Evolutionary conservation across 371 early-diverging fungal genomes (phyloP).

Genomic region (Mucor irregularis): DNA sequence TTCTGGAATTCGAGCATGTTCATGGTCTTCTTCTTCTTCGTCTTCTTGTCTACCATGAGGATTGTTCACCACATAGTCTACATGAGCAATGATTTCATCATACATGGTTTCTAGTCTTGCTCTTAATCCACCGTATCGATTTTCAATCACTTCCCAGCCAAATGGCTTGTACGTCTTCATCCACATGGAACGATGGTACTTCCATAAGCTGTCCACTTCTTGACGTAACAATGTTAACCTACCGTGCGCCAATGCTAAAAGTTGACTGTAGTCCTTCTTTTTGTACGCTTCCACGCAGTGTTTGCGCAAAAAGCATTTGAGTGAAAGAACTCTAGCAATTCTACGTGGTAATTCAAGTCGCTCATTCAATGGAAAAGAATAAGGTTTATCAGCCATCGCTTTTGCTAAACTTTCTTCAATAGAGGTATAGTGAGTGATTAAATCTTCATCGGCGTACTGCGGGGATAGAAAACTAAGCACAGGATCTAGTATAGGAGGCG

Average conservation of each 20-base stretch:
- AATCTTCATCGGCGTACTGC: slow-evolving; percentile 67
- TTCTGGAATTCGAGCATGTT: slow-evolving; percentile 59
- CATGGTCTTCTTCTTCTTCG: slow-evolving; percentile 31
- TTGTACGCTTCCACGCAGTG: slow-evolving; percentile 67
- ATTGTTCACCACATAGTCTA: slow-evolving; percentile 34
- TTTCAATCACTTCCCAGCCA: slow-evolving; percentile 84
- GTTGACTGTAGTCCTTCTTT: slow-evolving; percentile 45
- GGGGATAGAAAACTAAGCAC: slow-evolving; percentile 74
- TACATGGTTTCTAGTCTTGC: slow-evolving; percentile 76
- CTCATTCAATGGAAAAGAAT: slow-evolving; percentile 65
- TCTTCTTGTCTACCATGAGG: neutral
- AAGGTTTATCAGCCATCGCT: slow-evolving; percentile 41
- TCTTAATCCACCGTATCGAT: slow-evolving; percentile 79
- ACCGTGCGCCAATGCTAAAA: slow-evolving; percentile 47
- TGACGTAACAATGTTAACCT: slow-evolving; percentile 58
- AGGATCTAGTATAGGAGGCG: too few species aligned
- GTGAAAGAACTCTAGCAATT: slow-evolving; percentile 64
- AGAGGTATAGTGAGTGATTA: slow-evolving; percentile 65
- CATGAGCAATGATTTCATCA: slow-evolving; percentile 68
- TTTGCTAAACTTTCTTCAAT: slow-evolving; percentile 51
- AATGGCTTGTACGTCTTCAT: slow-evolving; percentile 77
- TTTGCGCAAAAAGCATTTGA: slow-evolving; percentile 72
- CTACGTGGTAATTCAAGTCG: slow-evolving; percentile 70
- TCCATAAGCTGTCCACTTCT: slow-evolving; percentile 74
- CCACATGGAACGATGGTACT: slow-evolving; percentile 80